Evolutionary conservation across 192 early-diverging fungal genomes (phyloP), one percentile per base, ranked within the genome.

Genomic region (Coemansia sp.): DNA sequence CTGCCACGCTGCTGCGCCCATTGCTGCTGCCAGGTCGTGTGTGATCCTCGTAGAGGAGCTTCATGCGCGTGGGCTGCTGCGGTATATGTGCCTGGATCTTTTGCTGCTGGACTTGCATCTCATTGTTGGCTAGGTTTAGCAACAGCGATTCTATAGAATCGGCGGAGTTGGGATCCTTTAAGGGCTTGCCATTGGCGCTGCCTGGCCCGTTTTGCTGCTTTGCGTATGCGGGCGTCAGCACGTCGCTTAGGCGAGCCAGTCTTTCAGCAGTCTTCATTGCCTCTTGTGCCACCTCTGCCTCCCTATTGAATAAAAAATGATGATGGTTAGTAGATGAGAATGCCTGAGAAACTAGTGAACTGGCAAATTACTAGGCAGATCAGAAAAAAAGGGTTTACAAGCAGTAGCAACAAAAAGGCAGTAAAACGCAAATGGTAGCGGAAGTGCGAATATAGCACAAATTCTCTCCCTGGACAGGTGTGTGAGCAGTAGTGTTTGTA

Each of bases 91-190:
- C 73, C 9, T 84, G 73, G 21, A 79, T 73, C 45, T 79, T 78
- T 68, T 84, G 81, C 65, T 84, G 75, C 62, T 84, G 81, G 4
- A 79, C 75, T 16, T 84, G 76, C 76, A 79, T 75, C 46, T 84
- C 81, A 65, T 84, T 84, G 64, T 84, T 75, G 19, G 81, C 81
- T 63, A 84, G 37, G 21, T 78, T 78, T 19, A 84, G 62, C 41
- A 84, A 59, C 35, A 84, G 61, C 19, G 81, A 79, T 44, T 84
- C 81, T 46, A 84, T 75, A 29, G 77, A 84, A 45, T 79, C 73
- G 6, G 61, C 60, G 27, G 74, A 68, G 56, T 72, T 65, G 59
- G 51, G 21, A 24, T 64, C 44, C 11, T 48, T 46, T 9, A 16
- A 46, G 16, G 48, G 34, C 19, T 31, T 27, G 19, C 56, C 59